Conservation (phyloP, 345 rosid species). For the Bruguiera gymnorhiza region DNA sequence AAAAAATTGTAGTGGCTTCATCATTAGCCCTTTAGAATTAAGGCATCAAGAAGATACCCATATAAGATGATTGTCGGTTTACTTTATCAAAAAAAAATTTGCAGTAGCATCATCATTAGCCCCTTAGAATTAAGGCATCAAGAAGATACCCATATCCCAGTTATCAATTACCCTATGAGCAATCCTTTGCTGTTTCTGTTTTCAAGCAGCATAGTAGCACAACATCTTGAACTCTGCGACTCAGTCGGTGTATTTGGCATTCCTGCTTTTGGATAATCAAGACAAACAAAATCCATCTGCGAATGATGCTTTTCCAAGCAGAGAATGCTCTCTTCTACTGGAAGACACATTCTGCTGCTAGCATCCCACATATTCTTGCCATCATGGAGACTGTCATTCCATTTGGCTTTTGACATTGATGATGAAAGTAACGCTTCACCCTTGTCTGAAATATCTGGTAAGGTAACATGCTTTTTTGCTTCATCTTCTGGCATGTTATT, state of each 20-base stretch:
- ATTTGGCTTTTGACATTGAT: conserved; percentile 27
- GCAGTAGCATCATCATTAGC: not conserved
- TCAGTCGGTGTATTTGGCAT: conserved; percentile 26
- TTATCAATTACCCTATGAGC: conserved; percentile 48
- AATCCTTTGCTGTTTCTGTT: conserved; percentile 37
- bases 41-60: not conserved
- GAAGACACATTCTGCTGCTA: conserved; percentile 38
- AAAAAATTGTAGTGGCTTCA: not conserved
- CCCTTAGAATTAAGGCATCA: not conserved
- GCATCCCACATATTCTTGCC: conserved; percentile 60
- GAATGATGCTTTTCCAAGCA: conserved; percentile 57
- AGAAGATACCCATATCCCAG: conserved; percentile 8
- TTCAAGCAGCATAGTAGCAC: conserved; percentile 69
- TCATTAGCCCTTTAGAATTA: not conserved
- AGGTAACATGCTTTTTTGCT: conserved; percentile 22
- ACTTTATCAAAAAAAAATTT: not conserved
- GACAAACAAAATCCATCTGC: conserved; percentile 50
- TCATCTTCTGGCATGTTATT: conserved; percentile 23
- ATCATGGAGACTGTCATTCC: conserved; percentile 9
- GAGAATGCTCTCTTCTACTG: conserved; percentile 60
- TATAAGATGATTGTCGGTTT: not conserved
- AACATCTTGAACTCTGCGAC: conserved; percentile 52
- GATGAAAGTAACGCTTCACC: conserved; percentile 13
- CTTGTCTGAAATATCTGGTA: conserved; percentile 24
- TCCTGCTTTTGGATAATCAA: conserved; percentile 38